phyloP scores from a whole-genome alignment of 176 grass and related monocot genomes.

The Bromus sterilis region DNA sequence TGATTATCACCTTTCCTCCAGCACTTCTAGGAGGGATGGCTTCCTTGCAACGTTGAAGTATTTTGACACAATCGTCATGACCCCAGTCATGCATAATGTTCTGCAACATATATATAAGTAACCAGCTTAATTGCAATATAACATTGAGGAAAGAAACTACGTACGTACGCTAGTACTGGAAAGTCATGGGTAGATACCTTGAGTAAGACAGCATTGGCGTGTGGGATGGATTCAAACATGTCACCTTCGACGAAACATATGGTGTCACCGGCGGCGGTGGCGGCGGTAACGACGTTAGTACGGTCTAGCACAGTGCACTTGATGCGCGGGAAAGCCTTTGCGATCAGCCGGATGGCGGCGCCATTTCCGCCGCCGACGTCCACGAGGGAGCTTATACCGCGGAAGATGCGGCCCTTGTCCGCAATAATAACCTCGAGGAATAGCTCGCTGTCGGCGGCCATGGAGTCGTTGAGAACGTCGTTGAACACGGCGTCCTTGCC shows the following conservation, averaged over 20 bases:
- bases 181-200: conserved; percentile 31
- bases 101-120: neutral
- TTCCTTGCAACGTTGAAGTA: no score
- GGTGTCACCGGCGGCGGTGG: neutral
- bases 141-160: no score
- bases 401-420: neutral
- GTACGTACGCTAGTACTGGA: no score
- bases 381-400: conserved; percentile 17
- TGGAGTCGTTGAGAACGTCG: conserved; percentile 12
- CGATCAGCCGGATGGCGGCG: neutral
- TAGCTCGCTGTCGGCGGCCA: conserved; percentile 4
- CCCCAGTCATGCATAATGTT: neutral
- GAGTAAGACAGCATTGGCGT: conserved; percentile 27
- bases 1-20: no score
- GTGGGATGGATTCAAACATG: conserved; percentile 23
- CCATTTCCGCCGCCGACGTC: conserved; percentile 23
- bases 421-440: neutral
- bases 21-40: no score
- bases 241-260: neutral
- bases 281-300: conserved; percentile 3
- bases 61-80: neutral
- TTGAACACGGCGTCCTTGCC: neutral
- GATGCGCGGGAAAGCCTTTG: conserved; percentile 16
- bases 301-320: conserved; percentile 45
- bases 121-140: no score